phyloP scores from a whole-genome alignment of 345 rosid species.

The Camelina hispida region DNA sequence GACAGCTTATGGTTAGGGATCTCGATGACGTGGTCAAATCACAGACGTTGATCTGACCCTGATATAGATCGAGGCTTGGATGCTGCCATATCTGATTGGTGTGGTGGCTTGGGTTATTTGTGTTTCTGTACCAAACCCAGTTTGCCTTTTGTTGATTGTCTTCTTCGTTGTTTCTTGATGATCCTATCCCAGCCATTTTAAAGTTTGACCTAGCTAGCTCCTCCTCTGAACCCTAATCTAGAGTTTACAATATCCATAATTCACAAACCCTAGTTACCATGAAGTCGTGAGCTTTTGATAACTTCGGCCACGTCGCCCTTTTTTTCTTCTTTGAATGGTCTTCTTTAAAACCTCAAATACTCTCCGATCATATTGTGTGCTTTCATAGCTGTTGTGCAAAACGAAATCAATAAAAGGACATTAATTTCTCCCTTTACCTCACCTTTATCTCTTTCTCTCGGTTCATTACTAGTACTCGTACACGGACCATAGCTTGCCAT shows the following conservation, averaged over 20 bases:
- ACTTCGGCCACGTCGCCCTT: not conserved
- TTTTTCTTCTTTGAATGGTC: not conserved
- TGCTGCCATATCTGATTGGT: conserved; percentile 51
- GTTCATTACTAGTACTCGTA: not conserved
- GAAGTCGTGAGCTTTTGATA: conserved; percentile 3
- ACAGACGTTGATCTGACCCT: conserved; percentile 44
- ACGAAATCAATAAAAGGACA: too few species aligned
- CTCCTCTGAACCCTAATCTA: conserved; percentile 21
- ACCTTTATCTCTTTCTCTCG: not conserved
- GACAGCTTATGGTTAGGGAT: conserved; percentile 56
- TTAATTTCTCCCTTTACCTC: not conserved
- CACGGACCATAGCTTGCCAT: not conserved
- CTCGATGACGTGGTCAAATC: conserved; percentile 48
- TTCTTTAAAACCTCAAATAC: not conserved
- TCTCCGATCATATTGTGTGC: not conserved
- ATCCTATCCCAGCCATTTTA: conserved; percentile 59
- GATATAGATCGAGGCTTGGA: conserved; percentile 51
- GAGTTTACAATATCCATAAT: conserved; percentile 1
- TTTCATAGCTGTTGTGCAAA: too few species aligned
- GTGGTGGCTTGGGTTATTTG: conserved; percentile 36
- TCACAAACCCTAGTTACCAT: conserved; percentile 26
- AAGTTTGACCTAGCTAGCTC: conserved; percentile 1
- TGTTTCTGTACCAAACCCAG: conserved; percentile 59
- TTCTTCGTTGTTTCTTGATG: conserved; percentile 45
- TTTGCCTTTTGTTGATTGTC: conserved; percentile 46